Conservation (phyloP, 495 filamentous ascomycete species). For the Aspergillus egyptiacus region DNA sequence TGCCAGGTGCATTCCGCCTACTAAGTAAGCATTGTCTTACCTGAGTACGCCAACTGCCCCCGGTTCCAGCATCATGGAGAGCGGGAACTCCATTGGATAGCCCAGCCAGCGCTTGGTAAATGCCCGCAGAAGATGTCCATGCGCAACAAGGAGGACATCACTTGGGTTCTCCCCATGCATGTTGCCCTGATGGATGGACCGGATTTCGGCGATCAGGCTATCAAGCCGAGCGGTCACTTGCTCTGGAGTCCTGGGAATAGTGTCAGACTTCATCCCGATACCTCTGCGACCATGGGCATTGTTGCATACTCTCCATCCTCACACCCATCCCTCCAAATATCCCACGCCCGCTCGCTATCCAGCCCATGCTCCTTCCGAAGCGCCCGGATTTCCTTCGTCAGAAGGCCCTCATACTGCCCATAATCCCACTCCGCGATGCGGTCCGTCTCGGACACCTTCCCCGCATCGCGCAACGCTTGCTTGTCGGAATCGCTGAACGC, state of each 20-base stretch:
- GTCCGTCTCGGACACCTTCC: slow-evolving; percentile 53
- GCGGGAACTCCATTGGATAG: slow-evolving; percentile 56
- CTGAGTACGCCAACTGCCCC: too few species aligned
- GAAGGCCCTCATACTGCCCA: slow-evolving; percentile 78
- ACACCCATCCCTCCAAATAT: slow-evolving; percentile 66
- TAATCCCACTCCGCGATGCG: slow-evolving; percentile 83
- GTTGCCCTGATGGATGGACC: slow-evolving; percentile 40
- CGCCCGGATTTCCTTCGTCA: slow-evolving; percentile 56
- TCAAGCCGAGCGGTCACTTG: too few species aligned
- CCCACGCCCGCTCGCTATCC: slow-evolving; percentile 52
- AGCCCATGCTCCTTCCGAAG: slow-evolving; percentile 54
- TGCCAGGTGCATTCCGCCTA: too few species aligned
- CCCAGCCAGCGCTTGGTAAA: slow-evolving; percentile 78
- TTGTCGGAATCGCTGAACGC: slow-evolving; percentile 39
- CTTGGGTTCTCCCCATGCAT: slow-evolving; percentile 43
- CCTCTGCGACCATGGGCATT: background rate
- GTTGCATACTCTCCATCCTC: slow-evolving; percentile 16
- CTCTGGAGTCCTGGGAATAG: too few species aligned
- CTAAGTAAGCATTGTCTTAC: too few species aligned
- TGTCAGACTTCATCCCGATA: too few species aligned
- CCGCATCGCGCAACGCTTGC: slow-evolving; percentile 40
- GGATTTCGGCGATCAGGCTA: slow-evolving; percentile 54
- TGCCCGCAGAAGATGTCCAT: slow-evolving; percentile 72
- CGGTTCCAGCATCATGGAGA: slow-evolving; percentile 26
- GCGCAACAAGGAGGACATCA: slow-evolving; percentile 58